Evolutionary conservation across 371 early-diverging fungal genomes (phyloP), one percentile per base, ranked within the genome.

Genomic region (Saksenaea oblongispora): DNA sequence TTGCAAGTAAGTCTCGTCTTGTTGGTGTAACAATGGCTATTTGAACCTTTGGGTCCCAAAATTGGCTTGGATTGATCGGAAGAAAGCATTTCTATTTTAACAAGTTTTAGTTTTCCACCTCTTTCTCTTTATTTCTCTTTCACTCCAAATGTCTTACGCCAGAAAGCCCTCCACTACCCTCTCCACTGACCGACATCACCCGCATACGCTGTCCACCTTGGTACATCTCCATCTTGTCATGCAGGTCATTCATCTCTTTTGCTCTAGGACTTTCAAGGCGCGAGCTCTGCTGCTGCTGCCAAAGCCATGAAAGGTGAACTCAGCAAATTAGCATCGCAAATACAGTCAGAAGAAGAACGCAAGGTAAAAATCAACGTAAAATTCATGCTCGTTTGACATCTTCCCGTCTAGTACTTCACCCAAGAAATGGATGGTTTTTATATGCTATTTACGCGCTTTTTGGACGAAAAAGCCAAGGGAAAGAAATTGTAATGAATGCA

Each of bases 361-460:
- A 83, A 84, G 79, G 88, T 86, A 82, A 69, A 41, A 53, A 27
- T n/a, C 36, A 34, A 35, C 53, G 26, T 47, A 34, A 31, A 31
- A 10, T 17, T 47, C 26, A n/a, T 28, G 27, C 44, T 56, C 15
- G 34, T 18, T 10, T 56, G 36, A 56, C 27, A 31, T 36, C n/a
- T 22, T 18, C 34, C 31, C 56, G 4, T 36, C 18, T 15, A 80
- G 74, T 77, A 73, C 64, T 84, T 84, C 54, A 61, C 76, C 54
- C 81, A 79, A 67, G 90, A 93, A 70, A 93, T 98, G 98, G 93
- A 94, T 71, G 89, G 89, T 71, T 98, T 97, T 79, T 95, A 93
- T 76, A 75, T 86, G 65, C 88, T 97, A 54, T 96, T 96, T 75
- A 87, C 84, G 24, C 91, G 97, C 53, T 98, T 87, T 75, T 77